Base-by-base conservation (phyloP, 1,284 basidiomycete genomes). In the Fistulinella cinereoalba region DNA sequence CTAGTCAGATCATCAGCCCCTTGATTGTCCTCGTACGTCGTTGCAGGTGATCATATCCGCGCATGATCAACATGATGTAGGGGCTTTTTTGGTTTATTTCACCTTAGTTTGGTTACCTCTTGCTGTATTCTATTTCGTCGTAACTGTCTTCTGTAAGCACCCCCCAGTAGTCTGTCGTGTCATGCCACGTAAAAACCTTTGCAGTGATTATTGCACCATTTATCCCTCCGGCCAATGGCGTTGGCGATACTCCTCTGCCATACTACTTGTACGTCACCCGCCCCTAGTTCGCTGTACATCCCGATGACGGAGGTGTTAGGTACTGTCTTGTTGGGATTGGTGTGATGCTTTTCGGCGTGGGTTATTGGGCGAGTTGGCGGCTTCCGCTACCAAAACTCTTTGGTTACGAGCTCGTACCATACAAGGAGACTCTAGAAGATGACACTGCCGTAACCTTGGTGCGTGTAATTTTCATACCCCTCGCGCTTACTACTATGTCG, bases 341-440 rank as follows among this genome's bases (percentile, higher is more conserved):
- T 0, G 58, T 81, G 44, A 67, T 81, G 66, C 37, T 69, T 0
- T 23, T 56, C 7, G 81, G 76, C 10, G 68, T 76, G 1, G 27
- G 72, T 0, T 83, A 81, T 60, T 83, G 81, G 82, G 73, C 72
- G 0, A 62, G 58, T 9, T 81, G 80, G 79, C 71, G 75, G 0
- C 49, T 79, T 36, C 19, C 76, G 2, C 56, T 82, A 9, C 81
- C 81, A 1, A 62, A 64, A 15, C 56, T 77, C 10, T 76, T 79
- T 40, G 66, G 72, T 4, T 81, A 81, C 56, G 63, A 70, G 44
- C 70, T 79, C 39, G 63, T 74, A 1, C 73, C 76, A 4, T 61
- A 54, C 23, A 80, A 79, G 50, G 74, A 76, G 45, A 65, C 47
- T 7, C 65, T 83, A 6, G 51, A 63, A 5, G 81, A 83, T 49